Conservation (phyloP, 306 rosid genomes). For the Argentina anserina region DNA sequence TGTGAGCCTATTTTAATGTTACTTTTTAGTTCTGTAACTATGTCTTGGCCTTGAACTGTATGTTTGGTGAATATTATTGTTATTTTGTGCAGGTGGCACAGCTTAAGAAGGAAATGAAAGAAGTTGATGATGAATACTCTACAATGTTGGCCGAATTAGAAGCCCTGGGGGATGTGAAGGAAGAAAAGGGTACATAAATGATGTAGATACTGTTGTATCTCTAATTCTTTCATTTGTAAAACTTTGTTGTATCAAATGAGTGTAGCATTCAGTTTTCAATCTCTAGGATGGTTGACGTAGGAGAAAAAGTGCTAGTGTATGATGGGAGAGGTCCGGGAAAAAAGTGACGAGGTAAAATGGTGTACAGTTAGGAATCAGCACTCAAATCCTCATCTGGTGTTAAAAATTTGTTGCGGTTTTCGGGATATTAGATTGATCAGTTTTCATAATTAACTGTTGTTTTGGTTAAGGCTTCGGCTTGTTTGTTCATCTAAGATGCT, state of each 20-base stretch:
- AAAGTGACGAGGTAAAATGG: not conserved
- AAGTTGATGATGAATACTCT: slow-evolving; percentile 29
- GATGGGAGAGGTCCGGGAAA: not conserved
- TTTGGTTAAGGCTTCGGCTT: not conserved
- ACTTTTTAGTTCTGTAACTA: not conserved
- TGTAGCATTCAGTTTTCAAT: not conserved
- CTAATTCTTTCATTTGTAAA: slow-evolving; percentile 9
- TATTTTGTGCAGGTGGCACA: slow-evolving; percentile 46
- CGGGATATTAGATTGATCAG: not conserved
- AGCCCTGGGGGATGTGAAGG: slow-evolving; percentile 34
- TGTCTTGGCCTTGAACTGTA: not conserved
- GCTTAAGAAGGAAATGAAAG: slow-evolving; percentile 51
- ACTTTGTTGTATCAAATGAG: not conserved
- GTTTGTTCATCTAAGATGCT: not conserved
- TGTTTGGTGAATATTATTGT: not conserved
- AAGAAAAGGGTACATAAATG: slow-evolving; percentile 33
- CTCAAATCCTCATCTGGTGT: not conserved
- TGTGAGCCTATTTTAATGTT: not conserved
- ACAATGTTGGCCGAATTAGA: slow-evolving; percentile 43
- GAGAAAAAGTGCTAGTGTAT: not conserved
- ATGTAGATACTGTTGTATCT: not conserved
- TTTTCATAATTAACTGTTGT: not conserved
- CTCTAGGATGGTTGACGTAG: not conserved
- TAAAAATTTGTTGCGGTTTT: no score
- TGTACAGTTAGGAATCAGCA: not conserved